These are phyloP conservation scores for Trypanosoma lewisi DNA, from an alignment of 208 protist genomes.

Conservation along the genomic window DNA sequence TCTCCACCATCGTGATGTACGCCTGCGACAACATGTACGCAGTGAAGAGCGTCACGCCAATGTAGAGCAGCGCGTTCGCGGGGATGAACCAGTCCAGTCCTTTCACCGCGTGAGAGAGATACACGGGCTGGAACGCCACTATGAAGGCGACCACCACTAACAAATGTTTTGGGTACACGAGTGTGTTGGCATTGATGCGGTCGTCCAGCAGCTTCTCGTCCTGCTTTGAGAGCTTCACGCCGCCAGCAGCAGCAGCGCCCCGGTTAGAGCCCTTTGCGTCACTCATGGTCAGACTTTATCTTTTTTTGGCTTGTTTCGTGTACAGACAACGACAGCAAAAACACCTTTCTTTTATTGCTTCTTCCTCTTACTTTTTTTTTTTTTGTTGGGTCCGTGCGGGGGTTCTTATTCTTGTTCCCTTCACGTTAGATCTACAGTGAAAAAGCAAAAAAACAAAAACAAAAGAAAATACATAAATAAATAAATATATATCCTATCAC, in stretches of 20 bases:
- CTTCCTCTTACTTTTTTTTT: not conserved
- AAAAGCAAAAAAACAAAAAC: not conserved
- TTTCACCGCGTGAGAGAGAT: slow-evolving; percentile 85
- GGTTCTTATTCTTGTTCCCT: not conserved
- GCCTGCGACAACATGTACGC: slow-evolving; percentile 81
- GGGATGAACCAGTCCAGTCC: slow-evolving; percentile 56
- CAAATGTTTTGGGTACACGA: slow-evolving; percentile 74
- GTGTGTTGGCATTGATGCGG: slow-evolving; percentile 80
- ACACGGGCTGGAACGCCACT: slow-evolving; percentile 78
- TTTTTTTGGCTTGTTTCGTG: too few species aligned
- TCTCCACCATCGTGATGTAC: slow-evolving; percentile 86
- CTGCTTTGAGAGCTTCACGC: slow-evolving; percentile 19
- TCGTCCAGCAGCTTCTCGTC: slow-evolving; percentile 81
- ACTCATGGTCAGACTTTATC: too few species aligned
- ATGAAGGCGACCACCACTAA: slow-evolving; percentile 65
- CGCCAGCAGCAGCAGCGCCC: not conserved
- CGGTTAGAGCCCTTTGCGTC: too few species aligned
- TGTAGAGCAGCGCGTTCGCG: slow-evolving; percentile 64
- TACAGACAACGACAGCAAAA: slow-evolving; percentile 2
- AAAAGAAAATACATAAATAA: not conserved
- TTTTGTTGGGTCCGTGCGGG: not conserved
- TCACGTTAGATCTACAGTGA: not conserved
- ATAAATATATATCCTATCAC: not conserved
- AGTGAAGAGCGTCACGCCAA: slow-evolving; percentile 44
- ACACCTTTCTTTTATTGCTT: not conserved